Conservation (phyloP, 2,329 filamentous ascomycete species). For the Claviceps quebecensis region DNA sequence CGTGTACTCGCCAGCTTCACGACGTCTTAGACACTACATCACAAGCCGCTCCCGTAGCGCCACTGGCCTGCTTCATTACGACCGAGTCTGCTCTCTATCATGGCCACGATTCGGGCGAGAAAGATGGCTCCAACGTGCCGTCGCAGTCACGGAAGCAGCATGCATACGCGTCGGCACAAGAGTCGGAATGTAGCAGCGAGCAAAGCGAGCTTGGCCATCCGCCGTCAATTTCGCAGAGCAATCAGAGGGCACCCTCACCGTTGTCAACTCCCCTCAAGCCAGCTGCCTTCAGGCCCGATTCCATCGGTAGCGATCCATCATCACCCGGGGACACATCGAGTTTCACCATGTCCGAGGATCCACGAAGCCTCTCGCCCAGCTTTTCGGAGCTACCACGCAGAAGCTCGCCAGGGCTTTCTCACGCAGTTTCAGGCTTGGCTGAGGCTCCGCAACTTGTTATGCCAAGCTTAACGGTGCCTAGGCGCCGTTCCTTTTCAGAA, state of each 20-base stretch:
- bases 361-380: conserved; percentile 13
- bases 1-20: neutral
- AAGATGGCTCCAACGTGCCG: neutral
- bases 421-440: neutral
- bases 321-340: conserved; percentile 39
- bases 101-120: conserved; percentile 8
- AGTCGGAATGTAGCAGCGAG: neutral
- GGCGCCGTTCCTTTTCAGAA: conserved; percentile 78
- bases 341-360: conserved; percentile 24
- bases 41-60: conserved; percentile 8
- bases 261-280: conserved; percentile 15
- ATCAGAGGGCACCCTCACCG: conserved; percentile 11
- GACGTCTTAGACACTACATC: neutral
- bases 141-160: conserved; percentile 12
- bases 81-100: conserved; percentile 19
- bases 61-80: conserved; percentile 22
- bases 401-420: conserved; percentile 10
- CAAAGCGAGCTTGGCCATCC: conserved; percentile 1
- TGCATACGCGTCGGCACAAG: conserved; percentile 1
- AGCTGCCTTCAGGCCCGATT: conserved; percentile 15
- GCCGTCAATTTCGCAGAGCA: conserved; percentile 3
- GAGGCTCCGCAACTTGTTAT: conserved; percentile 75
- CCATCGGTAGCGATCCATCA: conserved; percentile 31
- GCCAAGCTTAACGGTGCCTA: conserved; percentile 88
- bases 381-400: conserved; percentile 10